phyloP scores from a whole-genome alignment of 1,284 basidiomycete genomes.

The Exobasidium rhododendri region DNA sequence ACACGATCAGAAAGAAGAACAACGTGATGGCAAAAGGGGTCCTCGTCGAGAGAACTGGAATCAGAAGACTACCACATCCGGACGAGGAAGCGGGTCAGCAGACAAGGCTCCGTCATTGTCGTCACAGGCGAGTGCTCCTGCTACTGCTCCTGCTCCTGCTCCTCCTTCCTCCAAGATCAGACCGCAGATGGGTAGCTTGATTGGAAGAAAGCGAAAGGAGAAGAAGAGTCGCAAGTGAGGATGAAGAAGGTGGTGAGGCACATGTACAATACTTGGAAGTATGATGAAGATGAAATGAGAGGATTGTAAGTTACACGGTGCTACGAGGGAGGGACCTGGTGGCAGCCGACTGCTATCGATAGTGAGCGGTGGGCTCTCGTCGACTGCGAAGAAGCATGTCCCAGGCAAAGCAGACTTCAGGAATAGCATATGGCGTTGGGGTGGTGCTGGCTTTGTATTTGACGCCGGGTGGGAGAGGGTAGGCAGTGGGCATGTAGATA shows the following conservation, averaged over 20 bases:
- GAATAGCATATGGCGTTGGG: conserved; percentile 1
- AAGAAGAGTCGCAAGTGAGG: conserved; percentile 21
- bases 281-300: too few relatives aligned
- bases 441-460: neutral
- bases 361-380: too few relatives aligned
- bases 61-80: conserved; percentile 15
- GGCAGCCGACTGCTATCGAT: too few relatives aligned
- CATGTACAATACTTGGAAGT: too few relatives aligned
- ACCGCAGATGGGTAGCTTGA: conserved; percentile 39
- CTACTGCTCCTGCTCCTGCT: too few relatives aligned
- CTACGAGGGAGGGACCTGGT: neutral
- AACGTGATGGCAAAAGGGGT: neutral
- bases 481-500: neutral
- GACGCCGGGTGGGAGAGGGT: neutral
- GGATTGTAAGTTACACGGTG: too few relatives aligned
- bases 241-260: too few relatives aligned
- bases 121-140: neutral
- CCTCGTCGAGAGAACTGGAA: conserved; percentile 16
- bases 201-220: conserved; percentile 48
- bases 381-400: conserved; percentile 1
- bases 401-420: conserved; percentile 4
- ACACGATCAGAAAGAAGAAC: neutral
- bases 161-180: too few relatives aligned
- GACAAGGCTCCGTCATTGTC: neutral
- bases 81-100: neutral